Evolutionary conservation across 495 filamentous ascomycete species (phyloP).

Genomic region (Daldinia loculata): DNA sequence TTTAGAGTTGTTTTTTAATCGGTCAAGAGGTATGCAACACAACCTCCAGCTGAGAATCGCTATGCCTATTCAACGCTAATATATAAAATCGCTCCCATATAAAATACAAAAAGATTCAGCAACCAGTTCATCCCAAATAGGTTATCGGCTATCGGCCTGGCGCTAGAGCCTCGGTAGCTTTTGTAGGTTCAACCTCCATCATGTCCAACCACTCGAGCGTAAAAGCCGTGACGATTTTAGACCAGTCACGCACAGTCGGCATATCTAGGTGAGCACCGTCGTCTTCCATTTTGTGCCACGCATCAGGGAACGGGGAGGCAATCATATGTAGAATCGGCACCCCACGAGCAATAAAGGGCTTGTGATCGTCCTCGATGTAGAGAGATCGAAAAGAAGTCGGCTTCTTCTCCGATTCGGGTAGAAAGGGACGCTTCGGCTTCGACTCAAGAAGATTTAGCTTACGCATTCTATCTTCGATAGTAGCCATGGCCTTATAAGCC

Average conservation of each 20-base stretch:
- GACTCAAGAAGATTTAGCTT: conserved; percentile 53
- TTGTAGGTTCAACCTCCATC: conserved; percentile 67
- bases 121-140: conserved; percentile 2
- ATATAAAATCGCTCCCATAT: conserved; percentile 1
- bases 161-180: conserved; percentile 6
- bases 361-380: conserved; percentile 82
- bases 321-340: conserved; percentile 92
- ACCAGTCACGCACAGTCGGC: conserved; percentile 88
- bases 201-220: conserved; percentile 93
- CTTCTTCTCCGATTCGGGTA: conserved; percentile 64
- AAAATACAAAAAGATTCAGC: background rate
- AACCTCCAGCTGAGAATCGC: background rate
- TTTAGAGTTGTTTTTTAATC: background rate
- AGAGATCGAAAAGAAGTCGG: conserved; percentile 55
- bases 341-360: conserved; percentile 85
- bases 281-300: conserved; percentile 89
- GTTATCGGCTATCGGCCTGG: background rate
- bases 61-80: background rate
- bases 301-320: conserved; percentile 77
- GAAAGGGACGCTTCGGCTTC: conserved; percentile 44
- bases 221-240: conserved; percentile 81
- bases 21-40: background rate
- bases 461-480: conserved; percentile 74
- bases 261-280: conserved; percentile 87
- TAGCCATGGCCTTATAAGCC: conserved; percentile 80